phyloP scores from a whole-genome alignment of 768 basidiomycete species.

The Hericium erinaceus region DNA sequence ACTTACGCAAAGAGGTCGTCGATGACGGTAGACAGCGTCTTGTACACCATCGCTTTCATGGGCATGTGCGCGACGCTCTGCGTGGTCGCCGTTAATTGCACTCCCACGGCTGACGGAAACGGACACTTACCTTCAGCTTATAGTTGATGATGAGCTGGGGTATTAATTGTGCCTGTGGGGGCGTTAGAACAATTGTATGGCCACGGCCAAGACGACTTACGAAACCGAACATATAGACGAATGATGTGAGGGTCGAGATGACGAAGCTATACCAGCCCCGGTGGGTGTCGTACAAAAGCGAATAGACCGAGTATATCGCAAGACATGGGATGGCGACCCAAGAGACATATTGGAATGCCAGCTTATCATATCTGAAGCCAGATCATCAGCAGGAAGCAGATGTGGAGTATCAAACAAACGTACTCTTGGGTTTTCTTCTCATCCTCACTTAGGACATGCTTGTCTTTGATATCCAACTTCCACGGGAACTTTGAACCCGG shows the following conservation, averaged over 20 bases:
- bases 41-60: conserved; percentile 97
- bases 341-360: conserved; percentile 93
- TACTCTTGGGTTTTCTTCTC: conserved; percentile 98
- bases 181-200: conserved; percentile 11
- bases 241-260: conserved; percentile 86
- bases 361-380: conserved; percentile 63
- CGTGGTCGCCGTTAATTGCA: background rate
- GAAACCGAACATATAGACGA: conserved; percentile 96
- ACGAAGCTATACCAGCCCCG: conserved; percentile 95
- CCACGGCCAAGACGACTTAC: conserved; percentile 42
- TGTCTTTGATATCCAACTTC: conserved; percentile 80
- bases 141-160: conserved; percentile 94
- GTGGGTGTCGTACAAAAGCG: conserved; percentile 75
- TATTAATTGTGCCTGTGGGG: conserved; percentile 65
- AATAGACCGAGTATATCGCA: conserved; percentile 69
- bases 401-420: conserved; percentile 19
- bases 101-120: background rate
- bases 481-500: conserved; percentile 69
- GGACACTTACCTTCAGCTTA: conserved; percentile 69
- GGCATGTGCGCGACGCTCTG: conserved; percentile 97
- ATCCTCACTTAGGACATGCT: conserved; percentile 92
- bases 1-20: conserved; percentile 88
- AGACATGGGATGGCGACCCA: conserved; percentile 82
- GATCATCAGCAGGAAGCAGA: background rate
- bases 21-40: conserved; percentile 80